Percentiles rank a stretch among this genome's conserved stretches.
phyloP scores from a whole-genome alignment of 495 filamentous ascomycete genomes.

The Aspergillus avenaceus region DNA sequence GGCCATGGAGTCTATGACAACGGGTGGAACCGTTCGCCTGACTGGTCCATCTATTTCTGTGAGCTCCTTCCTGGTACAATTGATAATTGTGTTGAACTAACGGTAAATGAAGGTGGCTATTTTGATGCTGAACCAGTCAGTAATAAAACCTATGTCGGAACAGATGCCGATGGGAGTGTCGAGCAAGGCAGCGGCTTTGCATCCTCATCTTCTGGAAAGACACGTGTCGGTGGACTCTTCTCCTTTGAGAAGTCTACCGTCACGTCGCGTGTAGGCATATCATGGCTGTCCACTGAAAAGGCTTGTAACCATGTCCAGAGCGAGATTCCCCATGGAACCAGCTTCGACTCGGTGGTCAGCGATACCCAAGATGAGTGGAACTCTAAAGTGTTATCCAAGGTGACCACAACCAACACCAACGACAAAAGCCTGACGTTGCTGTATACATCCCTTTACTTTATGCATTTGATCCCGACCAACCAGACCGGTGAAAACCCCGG shows the following conservation, averaged over 20 bases:
- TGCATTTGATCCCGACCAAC: slow-evolving; percentile 67
- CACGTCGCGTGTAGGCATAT: slow-evolving; percentile 64
- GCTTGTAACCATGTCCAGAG: slow-evolving; percentile 56
- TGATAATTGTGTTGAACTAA: slow-evolving; percentile 2
- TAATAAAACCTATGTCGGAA: slow-evolving; percentile 27
- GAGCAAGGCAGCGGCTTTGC: slow-evolving; percentile 24
- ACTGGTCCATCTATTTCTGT: slow-evolving; percentile 69
- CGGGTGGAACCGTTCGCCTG: slow-evolving; percentile 55
- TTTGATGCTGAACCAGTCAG: slow-evolving; percentile 47
- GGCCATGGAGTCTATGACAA: slow-evolving; percentile 63
- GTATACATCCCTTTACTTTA: slow-evolving; percentile 64
- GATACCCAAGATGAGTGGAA: slow-evolving; percentile 55
- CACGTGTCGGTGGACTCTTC: slow-evolving; percentile 32
- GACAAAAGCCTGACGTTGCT: slow-evolving; percentile 52
- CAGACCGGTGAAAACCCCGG: slow-evolving; percentile 67
- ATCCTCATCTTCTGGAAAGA: slow-evolving; percentile 22
- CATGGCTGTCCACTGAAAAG: slow-evolving; percentile 60
- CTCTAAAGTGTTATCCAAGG: slow-evolving; percentile 55
- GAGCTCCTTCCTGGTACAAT: slow-evolving; percentile 4
- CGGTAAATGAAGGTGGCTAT: slow-evolving; percentile 38
- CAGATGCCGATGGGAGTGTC: slow-evolving; percentile 23
- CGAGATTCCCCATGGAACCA: slow-evolving; percentile 52
- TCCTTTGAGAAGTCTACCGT: slow-evolving; percentile 36
- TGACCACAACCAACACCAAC: slow-evolving; percentile 56
- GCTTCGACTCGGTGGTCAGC: slow-evolving; percentile 43